A percentile compares a stretch with the other conserved stretches of the same genome.
Evolutionary conservation across 2,329 filamentous ascomycete species (phyloP).

Genomic region (Bipolaris victoriae): DNA sequence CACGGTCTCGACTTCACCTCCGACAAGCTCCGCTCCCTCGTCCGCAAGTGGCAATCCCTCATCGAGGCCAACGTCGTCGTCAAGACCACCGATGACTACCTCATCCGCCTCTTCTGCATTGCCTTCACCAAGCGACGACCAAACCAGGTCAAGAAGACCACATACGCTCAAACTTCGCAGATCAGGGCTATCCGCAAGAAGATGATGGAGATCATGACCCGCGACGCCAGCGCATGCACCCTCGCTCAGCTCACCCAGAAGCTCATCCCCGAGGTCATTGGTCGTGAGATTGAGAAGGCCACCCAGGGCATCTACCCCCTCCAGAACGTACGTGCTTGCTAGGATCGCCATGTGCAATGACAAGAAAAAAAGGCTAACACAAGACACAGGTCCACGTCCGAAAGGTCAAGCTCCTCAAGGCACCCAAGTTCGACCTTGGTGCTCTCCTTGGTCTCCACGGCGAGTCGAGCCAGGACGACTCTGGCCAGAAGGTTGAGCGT

Average conservation of each 20-base stretch:
- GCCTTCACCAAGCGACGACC: conserved; percentile 99
- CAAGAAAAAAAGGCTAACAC: conserved; percentile 26
- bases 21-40: conserved; percentile 98
- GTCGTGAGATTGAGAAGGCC: conserved; percentile 99
- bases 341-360: neutral
- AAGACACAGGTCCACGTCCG: conserved; percentile 88
- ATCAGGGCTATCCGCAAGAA: conserved; percentile 98
- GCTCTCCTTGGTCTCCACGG: conserved; percentile 95
- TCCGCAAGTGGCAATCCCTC: conserved; percentile 99
- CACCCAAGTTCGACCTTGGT: conserved; percentile 98
- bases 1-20: conserved; percentile 99
- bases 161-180: conserved; percentile 95
- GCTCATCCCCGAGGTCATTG: conserved; percentile 99
- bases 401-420: conserved; percentile 99
- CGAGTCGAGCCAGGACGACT: conserved; percentile 94
- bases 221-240: conserved; percentile 92
- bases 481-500: conserved; percentile 93
- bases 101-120: conserved; percentile 97
- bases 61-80: conserved; percentile 99
- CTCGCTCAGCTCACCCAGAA: conserved; percentile 96
- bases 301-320: conserved; percentile 99
- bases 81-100: conserved; percentile 99
- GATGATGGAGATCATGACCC: conserved; percentile 99
- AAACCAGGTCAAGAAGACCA: conserved; percentile 99
- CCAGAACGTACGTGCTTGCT: conserved; percentile 76